Conservation (phyloP, 2,329 filamentous ascomycete species). For the Daldinia eschscholtzii region DNA sequence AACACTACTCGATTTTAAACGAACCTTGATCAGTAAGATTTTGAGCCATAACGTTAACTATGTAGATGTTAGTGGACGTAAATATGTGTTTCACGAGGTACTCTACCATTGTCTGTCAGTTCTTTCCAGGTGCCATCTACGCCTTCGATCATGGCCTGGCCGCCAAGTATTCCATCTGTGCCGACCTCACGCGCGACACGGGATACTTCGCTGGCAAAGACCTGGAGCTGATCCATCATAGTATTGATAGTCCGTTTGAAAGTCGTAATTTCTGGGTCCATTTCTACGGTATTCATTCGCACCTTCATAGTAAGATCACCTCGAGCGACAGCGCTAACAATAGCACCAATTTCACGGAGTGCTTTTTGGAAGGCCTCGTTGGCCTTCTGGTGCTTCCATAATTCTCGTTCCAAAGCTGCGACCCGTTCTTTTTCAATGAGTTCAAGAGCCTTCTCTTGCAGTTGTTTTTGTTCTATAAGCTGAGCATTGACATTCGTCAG, state of each 20-base stretch:
- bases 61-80: conserved; percentile 45
- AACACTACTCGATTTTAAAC: conserved; percentile 25
- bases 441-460: conserved; percentile 85
- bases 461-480: conserved; percentile 84
- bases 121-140: conserved; percentile 99
- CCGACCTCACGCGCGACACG: conserved; percentile 95
- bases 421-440: conserved; percentile 90
- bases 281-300: conserved; percentile 92
- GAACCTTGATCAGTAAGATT: conserved; percentile 81
- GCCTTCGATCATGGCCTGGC: conserved; percentile 92
- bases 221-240: conserved; percentile 98
- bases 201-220: conserved; percentile 96
- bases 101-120: conserved; percentile 83
- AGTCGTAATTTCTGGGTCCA: conserved; percentile 97
- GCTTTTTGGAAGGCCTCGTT: conserved; percentile 99
- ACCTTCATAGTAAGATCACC: conserved; percentile 98
- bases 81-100: conserved; percentile 4
- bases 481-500: conserved; percentile 88
- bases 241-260: conserved; percentile 99
- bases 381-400: conserved; percentile 97
- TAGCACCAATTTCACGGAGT: conserved; percentile 94
- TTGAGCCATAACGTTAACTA: conserved; percentile 86
- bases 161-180: conserved; percentile 92
- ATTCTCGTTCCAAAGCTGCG: conserved; percentile 87
- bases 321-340: conserved; percentile 94